Evolutionary conservation across 2,329 filamentous ascomycete genomes (phyloP).

Genomic region (Colletotrichum sp.): DNA sequence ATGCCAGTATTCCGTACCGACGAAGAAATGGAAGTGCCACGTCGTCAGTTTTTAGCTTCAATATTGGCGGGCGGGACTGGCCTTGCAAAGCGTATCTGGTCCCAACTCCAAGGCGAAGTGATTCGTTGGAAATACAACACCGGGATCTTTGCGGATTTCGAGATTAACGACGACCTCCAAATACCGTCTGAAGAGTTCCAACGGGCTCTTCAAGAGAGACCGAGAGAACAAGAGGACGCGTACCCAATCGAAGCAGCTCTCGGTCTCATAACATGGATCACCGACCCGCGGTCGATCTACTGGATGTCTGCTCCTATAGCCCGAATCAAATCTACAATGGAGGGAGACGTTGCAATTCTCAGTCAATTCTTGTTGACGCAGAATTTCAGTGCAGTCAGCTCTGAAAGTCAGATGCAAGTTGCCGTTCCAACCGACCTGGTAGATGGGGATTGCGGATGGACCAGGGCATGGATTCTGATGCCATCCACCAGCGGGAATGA

Average conservation of each 20-base stretch:
- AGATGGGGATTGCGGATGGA: neutral
- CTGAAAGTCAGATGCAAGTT: neutral
- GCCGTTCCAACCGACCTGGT: neutral
- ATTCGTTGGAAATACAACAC: neutral
- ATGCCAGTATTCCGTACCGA: neutral
- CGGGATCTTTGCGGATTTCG: neutral
- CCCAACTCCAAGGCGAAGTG: neutral
- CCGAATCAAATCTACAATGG: neutral
- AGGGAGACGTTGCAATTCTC: neutral
- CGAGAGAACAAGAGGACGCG: neutral
- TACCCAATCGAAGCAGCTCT: neutral
- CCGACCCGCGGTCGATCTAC: neutral
- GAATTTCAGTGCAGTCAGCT: neutral
- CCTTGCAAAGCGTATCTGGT: neutral
- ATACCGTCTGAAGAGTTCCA: neutral
- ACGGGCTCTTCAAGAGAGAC: neutral
- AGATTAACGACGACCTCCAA: neutral
- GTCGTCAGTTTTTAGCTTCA: neutral
- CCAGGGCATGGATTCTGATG: neutral
- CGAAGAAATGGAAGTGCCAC: neutral
- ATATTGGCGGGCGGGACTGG: neutral
- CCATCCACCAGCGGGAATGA: neutral
- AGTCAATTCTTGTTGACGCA: neutral
- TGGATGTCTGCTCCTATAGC: neutral
- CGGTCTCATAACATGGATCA: neutral